Evolutionary conservation across 164 flowering plant species (phyloP), one percentile per base, ranked within the genome.

Genomic region (Amborella trichopoda): DNA sequence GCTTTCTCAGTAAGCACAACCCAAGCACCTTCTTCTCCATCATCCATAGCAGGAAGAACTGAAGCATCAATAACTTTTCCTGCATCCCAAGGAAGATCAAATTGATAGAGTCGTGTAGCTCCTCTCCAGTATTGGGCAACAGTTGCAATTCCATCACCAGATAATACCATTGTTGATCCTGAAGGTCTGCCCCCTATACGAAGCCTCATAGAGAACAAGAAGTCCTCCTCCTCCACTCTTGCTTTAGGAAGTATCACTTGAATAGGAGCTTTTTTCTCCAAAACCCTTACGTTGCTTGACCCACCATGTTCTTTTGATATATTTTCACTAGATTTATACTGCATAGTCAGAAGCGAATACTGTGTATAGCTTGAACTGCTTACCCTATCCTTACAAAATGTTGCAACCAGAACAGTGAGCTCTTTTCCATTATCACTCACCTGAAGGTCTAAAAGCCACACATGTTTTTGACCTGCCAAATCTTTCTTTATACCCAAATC

Each of bases 51-150:
- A 55, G 91, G 84, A 50, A 83, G 77, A 52, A 83, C 69, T 30
- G 98, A 83, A 70, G 94, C 91, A 73, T 90, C 98, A 33, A 90
- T 44, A 59, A 86, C 95, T 68, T 75, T 86, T 48, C 95, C 98
- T 56, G 91, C 94, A 75, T 86, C 95, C 68, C 78, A 69, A 52
- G 95, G 95, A 34, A 90, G 65, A 62, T 81, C 94, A 72, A 90
- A 86, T 46, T 81, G 81, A 71, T 90, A 90, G 13, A 86, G 81
- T 18, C 79, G 61, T 10, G 83, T 76, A 3, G 87, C 70, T 48
- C 63, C 73, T 62, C 87, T 66, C 65, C 70, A 69, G 49, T 73
- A 79, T 61, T 74, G 60, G 33, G 87, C 69, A 13, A 90, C 87
- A 11, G 95, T 90, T 27, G 98, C 91, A 55, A 89, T 86, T 53